phyloP scores from a whole-genome alignment of 768 basidiomycete species.

The Russula vinacea region DNA sequence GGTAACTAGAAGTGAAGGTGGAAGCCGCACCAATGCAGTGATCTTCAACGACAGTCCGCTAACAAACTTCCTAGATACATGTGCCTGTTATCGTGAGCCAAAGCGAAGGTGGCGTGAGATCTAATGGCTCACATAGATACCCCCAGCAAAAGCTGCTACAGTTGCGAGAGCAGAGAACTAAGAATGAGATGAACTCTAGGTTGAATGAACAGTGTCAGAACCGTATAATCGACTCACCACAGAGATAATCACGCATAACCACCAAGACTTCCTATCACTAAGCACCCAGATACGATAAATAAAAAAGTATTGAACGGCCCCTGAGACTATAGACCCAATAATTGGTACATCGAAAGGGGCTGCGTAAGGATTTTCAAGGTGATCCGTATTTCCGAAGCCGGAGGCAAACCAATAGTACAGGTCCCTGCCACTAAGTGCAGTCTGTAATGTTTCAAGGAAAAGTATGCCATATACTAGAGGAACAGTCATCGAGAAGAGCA shows the following conservation, averaged over 20 bases:
- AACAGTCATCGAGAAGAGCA: background rate
- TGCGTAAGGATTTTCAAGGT: background rate
- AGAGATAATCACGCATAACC: constrained; percentile 10
- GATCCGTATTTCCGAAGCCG: constrained; percentile 26
- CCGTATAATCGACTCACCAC: background rate
- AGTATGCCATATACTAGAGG: constrained; percentile 9
- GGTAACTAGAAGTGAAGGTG: too few relatives aligned
- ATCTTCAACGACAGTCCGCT: background rate
- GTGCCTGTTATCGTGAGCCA: background rate
- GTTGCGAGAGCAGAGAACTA: constrained; percentile 3
- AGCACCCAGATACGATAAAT: constrained; percentile 20
- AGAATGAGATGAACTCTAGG: background rate
- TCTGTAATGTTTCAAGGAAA: constrained; percentile 14
- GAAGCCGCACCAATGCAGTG: background rate
- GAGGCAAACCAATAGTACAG: constrained; percentile 14
- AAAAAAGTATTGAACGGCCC: constrained; percentile 19
- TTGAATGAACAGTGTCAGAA: too few relatives aligned
- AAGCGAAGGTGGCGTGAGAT: too few relatives aligned
- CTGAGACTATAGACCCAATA: background rate
- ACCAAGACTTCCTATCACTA: background rate
- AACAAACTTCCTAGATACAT: background rate
- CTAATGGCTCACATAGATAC: constrained; percentile 8
- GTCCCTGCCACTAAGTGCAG: constrained; percentile 10
- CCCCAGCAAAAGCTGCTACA: background rate
- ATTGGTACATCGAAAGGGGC: constrained; percentile 4